phyloP scores from a whole-genome alignment of 352 stramenopile genomes.

The Pythium pectinolyticum region DNA sequence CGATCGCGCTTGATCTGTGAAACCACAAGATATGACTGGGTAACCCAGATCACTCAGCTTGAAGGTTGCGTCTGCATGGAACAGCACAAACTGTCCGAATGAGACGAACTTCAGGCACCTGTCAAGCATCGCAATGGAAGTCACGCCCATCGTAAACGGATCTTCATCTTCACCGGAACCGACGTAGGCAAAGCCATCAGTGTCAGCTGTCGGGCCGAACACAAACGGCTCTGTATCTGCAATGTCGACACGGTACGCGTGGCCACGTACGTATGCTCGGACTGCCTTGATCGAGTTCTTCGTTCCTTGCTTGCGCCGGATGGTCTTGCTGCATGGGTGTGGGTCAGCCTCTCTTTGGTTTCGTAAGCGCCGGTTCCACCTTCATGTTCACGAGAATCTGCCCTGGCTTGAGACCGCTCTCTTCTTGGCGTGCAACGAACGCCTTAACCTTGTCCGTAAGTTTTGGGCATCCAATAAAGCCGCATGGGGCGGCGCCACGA shows the following conservation, averaged over 20 bases:
- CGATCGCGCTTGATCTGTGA: background rate
- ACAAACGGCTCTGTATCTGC: constrained; percentile 1
- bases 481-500: too few relatives aligned
- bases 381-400: background rate
- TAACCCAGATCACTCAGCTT: constrained; percentile 2
- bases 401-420: background rate
- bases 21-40: background rate
- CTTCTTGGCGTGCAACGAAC: background rate
- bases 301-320: background rate
- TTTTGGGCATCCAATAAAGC: background rate
- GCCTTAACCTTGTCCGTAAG: background rate
- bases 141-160: background rate
- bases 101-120: constrained; percentile 1
- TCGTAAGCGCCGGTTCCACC: background rate
- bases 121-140: background rate
- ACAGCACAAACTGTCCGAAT: background rate
- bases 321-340: constrained; percentile 2
- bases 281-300: constrained; percentile 13
- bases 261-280: background rate
- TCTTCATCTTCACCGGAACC: background rate
- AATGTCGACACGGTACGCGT: background rate
- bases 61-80: constrained; percentile 5
- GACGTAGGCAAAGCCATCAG: background rate
- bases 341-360: background rate
- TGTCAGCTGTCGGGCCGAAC: background rate